These are phyloP conservation scores for Medicago ruthenica DNA, from an alignment of 306 rosid genomes.

Conservation along the genomic window DNA sequence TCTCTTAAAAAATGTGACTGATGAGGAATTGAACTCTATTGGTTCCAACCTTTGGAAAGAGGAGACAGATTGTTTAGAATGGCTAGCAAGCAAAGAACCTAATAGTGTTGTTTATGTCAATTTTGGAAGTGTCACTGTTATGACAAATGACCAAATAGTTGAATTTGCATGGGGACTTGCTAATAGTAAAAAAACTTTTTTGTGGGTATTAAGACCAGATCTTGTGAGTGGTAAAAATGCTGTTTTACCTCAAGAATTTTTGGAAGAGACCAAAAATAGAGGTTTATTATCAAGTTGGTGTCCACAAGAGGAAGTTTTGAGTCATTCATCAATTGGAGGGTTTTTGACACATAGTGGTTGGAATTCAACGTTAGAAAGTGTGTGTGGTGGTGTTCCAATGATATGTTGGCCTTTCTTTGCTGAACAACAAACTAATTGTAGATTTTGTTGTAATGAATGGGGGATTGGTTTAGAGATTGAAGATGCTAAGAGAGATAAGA, in stretches of 20 bases:
- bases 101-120: not conserved
- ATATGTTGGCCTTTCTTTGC: conserved; percentile 83
- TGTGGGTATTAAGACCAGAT: conserved; percentile 20
- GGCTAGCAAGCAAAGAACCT: not conserved
- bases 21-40: not conserved
- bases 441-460: conserved; percentile 62
- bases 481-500: conserved; percentile 47
- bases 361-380: conserved; percentile 66
- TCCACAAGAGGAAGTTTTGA: conserved; percentile 53
- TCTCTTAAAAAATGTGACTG: not conserved
- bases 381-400: conserved; percentile 66
- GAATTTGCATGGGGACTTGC: not conserved
- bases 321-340: conserved; percentile 54
- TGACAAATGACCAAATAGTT: not conserved
- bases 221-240: not conserved
- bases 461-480: conserved; percentile 74
- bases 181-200: not conserved
- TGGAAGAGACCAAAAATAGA: conserved; percentile 44
- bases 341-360: conserved; percentile 3
- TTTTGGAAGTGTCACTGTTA: not conserved
- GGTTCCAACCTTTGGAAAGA: conserved; percentile 5
- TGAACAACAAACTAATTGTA: conserved; percentile 76
- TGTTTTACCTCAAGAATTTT: conserved; percentile 29
- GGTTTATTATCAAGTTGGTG: conserved; percentile 55
- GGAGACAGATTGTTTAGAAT: not conserved